Percentiles rank a stretch among this genome's conserved stretches.
phyloP scores from a whole-genome alignment of 306 rosid genomes.

The Casuarina cunninghamiana region DNA sequence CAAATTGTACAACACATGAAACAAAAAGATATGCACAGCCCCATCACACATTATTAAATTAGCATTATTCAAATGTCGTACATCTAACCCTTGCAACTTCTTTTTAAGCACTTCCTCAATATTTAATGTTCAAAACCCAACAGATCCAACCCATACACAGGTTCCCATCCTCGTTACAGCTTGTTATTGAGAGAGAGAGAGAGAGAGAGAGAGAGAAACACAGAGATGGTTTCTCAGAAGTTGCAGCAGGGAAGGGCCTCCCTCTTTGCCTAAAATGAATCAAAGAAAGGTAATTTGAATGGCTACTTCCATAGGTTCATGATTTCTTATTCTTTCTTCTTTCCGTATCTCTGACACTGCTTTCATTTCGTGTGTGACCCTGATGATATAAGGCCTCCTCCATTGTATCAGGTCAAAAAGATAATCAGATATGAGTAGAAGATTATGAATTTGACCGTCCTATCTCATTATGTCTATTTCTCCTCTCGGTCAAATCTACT shows the following conservation, averaged over 20 bases:
- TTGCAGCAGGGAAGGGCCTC: conserved; percentile 14
- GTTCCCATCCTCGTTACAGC: conserved; percentile 38
- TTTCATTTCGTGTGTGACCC: too few species aligned
- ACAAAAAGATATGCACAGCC: conserved; percentile 44
- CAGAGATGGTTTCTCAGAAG: conserved; percentile 15
- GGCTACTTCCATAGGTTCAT: background rate
- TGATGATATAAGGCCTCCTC: background rate
- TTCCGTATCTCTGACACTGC: background rate
- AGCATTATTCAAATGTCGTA: conserved; percentile 22
- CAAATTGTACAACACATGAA: conserved; percentile 39
- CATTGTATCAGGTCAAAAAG: background rate
- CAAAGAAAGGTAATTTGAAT: conserved; percentile 23
- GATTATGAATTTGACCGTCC: background rate
- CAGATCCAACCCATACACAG: conserved; percentile 56
- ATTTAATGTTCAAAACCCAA: conserved; percentile 40
- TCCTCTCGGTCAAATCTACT: background rate
- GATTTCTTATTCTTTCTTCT: background rate
- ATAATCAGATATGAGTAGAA: background rate
- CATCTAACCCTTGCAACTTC: conserved; percentile 26
- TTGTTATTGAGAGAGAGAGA: conserved; percentile 23
- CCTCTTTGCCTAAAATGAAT: conserved; percentile 20
- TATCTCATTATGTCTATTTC: background rate
- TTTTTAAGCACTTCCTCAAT: conserved; percentile 28
- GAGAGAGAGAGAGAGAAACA: conserved; percentile 25
- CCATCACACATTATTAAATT: conserved; percentile 21